Percentiles rank a stretch among this genome's conserved stretches.
Conservation (phyloP, 2,329 filamentous ascomycete species). For the Talaromyces pinophilus region DNA sequence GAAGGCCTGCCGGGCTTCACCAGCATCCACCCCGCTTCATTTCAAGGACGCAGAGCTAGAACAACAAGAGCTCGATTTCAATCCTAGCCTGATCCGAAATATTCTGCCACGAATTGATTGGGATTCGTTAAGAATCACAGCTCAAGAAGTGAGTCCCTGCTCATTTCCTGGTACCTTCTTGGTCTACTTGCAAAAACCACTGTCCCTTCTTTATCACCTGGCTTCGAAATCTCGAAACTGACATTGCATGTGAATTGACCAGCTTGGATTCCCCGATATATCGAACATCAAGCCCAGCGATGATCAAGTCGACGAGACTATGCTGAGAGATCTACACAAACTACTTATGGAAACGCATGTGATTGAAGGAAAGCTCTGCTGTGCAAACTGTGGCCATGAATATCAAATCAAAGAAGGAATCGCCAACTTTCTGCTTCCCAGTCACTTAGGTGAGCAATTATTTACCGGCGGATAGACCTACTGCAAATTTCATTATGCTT, state of each 20-base stretch:
- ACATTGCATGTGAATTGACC: background rate
- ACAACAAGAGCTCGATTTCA: slow-evolving; percentile 77
- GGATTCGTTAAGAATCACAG: slow-evolving; percentile 73
- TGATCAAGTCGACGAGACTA: slow-evolving; percentile 67
- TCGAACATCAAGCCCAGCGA: slow-evolving; percentile 65
- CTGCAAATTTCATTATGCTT: background rate
- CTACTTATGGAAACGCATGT: slow-evolving; percentile 88
- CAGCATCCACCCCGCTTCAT: slow-evolving; percentile 83
- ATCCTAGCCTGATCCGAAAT: slow-evolving; percentile 77
- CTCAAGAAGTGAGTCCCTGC: slow-evolving; percentile 59
- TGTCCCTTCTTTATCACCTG: background rate
- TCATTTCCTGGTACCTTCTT: background rate
- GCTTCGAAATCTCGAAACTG: background rate
- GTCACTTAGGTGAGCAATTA: slow-evolving; percentile 68
- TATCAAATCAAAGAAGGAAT: slow-evolving; percentile 95
- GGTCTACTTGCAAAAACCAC: background rate
- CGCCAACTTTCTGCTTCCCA: slow-evolving; percentile 91
- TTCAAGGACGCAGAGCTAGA: slow-evolving; percentile 90
- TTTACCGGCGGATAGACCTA: background rate
- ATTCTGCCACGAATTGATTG: slow-evolving; percentile 87
- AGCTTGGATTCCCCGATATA: slow-evolving; percentile 79
- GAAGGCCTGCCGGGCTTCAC: slow-evolving; percentile 84
- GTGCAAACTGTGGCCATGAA: slow-evolving; percentile 88
- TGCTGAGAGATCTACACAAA: slow-evolving; percentile 74
- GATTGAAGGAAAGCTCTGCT: slow-evolving; percentile 82